These are phyloP conservation scores for Gypsophila paniculata DNA, from an alignment of 179 eudicot genomes.

Conservation along the genomic window DNA sequence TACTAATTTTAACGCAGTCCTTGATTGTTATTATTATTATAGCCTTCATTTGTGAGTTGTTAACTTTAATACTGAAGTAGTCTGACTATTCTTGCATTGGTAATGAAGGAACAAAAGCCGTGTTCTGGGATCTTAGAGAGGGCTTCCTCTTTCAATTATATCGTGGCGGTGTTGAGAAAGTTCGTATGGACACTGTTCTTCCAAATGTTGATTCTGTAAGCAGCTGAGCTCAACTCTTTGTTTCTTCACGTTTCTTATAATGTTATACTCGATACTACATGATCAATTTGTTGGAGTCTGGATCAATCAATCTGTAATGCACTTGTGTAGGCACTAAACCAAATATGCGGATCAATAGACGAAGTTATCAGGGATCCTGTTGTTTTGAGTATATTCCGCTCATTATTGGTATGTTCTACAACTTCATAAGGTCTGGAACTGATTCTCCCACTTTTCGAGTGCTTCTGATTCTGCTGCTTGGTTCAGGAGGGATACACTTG, in stretches of 20 bases:
- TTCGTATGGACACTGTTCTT: constrained; percentile 70
- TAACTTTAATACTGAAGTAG: neutral
- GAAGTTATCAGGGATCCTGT: constrained; percentile 59
- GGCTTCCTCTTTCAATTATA: constrained; percentile 56
- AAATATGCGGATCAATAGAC: constrained; percentile 59
- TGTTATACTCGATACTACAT: neutral
- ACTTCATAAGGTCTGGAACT: constrained; percentile 1
- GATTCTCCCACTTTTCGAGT: neutral
- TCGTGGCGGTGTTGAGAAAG: constrained; percentile 66
- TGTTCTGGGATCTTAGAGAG: constrained; percentile 86
- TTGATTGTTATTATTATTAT: no score
- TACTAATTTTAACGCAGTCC: neutral
- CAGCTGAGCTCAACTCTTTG: constrained; percentile 15
- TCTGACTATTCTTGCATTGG: constrained; percentile 8
- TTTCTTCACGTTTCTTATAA: neutral
- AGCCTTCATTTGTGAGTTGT: neutral
- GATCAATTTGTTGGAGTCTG: neutral
- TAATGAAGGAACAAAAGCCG: constrained; percentile 60
- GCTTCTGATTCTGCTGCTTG: constrained; percentile 25
- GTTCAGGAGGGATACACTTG: constrained; percentile 83
- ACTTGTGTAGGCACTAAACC: constrained; percentile 58
- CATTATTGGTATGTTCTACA: constrained; percentile 54
- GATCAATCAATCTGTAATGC: constrained; percentile 15
- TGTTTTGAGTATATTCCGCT: constrained; percentile 69
- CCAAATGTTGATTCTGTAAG: constrained; percentile 74